Conservation (phyloP, 192 early-diverging fungal genomes). For the Dimargaris cristalligena region DNA sequence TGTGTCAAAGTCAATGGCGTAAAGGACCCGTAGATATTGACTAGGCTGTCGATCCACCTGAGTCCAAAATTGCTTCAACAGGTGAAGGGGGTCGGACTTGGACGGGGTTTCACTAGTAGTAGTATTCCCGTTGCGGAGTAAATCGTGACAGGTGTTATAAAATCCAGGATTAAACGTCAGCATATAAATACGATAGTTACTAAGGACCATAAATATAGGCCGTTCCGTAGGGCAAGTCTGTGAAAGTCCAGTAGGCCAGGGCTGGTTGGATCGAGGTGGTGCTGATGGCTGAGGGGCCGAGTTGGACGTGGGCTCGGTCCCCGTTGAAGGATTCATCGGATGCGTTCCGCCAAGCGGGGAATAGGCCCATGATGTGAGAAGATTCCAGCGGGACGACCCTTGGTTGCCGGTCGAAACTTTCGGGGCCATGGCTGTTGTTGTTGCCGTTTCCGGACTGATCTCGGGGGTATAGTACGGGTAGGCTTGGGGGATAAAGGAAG, state of each 20-base stretch:
- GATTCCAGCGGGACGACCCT: constrained; percentile 9
- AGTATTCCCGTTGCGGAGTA: neutral
- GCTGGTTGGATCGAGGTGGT: too few relatives aligned
- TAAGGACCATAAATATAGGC: constrained; percentile 25
- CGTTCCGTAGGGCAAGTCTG: constrained; percentile 19
- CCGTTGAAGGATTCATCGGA: neutral
- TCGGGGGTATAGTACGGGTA: constrained; percentile 13
- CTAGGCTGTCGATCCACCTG: constrained; percentile 17
- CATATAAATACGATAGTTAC: constrained; percentile 24
- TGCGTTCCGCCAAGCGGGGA: constrained; percentile 14
- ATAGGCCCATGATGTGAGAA: constrained; percentile 17
- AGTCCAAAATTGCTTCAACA: too few relatives aligned
- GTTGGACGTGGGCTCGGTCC: neutral
- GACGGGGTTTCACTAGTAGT: neutral
- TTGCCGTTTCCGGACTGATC: neutral
- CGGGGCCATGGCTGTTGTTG: neutral
- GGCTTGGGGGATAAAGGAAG: constrained; percentile 19
- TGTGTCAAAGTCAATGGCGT: constrained; percentile 16
- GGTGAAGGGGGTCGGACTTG: neutral
- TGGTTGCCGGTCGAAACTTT: too few relatives aligned
- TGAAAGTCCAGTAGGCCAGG: neutral
- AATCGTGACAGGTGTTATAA: neutral
- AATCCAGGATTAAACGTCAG: constrained; percentile 20
- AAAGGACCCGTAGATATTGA: constrained; percentile 18
- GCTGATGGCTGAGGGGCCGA: neutral